Conservation (phyloP, 225 moss, liverwort and hornwort species). For the Pseudoscleropodium purum region DNA sequence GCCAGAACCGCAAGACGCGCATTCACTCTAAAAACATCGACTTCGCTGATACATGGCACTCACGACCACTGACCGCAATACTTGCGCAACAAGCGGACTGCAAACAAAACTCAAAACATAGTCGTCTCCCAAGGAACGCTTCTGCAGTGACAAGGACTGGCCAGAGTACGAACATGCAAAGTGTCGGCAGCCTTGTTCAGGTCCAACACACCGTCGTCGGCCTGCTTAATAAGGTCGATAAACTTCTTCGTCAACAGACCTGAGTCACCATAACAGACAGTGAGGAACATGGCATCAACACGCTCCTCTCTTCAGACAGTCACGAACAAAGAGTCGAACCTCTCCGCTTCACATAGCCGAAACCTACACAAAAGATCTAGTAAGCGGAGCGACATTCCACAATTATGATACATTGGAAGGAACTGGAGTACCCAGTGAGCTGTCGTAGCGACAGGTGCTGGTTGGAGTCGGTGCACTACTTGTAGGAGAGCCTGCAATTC, state of each 20-base stretch:
- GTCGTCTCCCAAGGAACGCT: too few relatives aligned
- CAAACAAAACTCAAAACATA: not conserved
- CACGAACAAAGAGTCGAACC: not conserved
- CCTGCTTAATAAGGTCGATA: conserved; percentile 86
- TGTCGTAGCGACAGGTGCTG: conserved; percentile 84
- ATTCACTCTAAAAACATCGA: not conserved
- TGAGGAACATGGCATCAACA: not conserved
- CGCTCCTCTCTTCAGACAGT: not conserved
- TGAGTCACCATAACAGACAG: not conserved
- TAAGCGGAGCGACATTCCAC: not conserved
- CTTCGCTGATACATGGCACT: not conserved
- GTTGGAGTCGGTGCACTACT: conserved; percentile 68
- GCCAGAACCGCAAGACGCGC: not conserved
- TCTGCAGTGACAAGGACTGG: not conserved
- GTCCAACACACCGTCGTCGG: conserved; percentile 83
- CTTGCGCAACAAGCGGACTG: not conserved
- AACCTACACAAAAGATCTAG: not conserved
- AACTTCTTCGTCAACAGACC: conserved; percentile 86
- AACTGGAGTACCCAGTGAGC: conserved; percentile 57
- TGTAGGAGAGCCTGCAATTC: conserved; percentile 54
- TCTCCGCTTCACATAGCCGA: not conserved
- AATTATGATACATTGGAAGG: not conserved
- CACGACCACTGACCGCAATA: not conserved
- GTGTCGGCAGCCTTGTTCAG: conserved; percentile 88
- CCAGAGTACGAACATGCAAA: conserved; percentile 35